These are phyloP conservation scores for Basipetospora chlamydospora DNA, from an alignment of 2,329 filamentous ascomycete species.

Conservation along the genomic window DNA sequence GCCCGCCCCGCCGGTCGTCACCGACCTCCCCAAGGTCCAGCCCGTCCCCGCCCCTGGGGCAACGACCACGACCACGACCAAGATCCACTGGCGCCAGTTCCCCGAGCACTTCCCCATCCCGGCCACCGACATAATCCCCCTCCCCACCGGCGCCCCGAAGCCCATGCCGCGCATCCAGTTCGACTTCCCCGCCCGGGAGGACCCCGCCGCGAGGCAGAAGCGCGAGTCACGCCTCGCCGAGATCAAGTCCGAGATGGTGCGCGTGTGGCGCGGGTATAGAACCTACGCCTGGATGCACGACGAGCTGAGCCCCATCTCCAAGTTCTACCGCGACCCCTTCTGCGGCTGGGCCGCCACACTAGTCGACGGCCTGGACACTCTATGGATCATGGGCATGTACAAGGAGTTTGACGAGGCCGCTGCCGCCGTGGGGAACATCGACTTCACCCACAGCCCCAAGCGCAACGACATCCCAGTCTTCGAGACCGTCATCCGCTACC, in stretches of 20 bases:
- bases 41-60: not conserved
- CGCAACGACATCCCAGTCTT: slow-evolving; percentile 70
- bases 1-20: slow-evolving; percentile 1
- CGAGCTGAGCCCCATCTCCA: slow-evolving; percentile 63
- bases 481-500: slow-evolving; percentile 81
- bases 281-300: slow-evolving; percentile 73
- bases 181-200: slow-evolving; percentile 54
- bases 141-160: slow-evolving; percentile 59
- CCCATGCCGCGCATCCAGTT: slow-evolving; percentile 65
- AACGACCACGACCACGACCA: slow-evolving; percentile 2
- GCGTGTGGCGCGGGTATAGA: slow-evolving; percentile 73
- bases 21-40: not conserved
- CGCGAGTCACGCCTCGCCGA: slow-evolving; percentile 48
- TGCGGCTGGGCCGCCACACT: slow-evolving; percentile 83
- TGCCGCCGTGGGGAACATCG: slow-evolving; percentile 53
- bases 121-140: slow-evolving; percentile 51
- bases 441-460: slow-evolving; percentile 58
- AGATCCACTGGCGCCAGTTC: slow-evolving; percentile 58
- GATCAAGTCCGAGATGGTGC: slow-evolving; percentile 61
- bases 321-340: slow-evolving; percentile 61
- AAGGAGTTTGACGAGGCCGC: slow-evolving; percentile 71
- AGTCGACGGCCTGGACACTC: slow-evolving; percentile 67
- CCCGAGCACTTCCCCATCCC: slow-evolving; percentile 67
- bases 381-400: slow-evolving; percentile 74
- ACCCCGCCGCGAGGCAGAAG: slow-evolving; percentile 40